A percentile compares a stretch with the other conserved stretches of the same genome.
Evolutionary conservation across 2,329 filamentous ascomycete species (phyloP).

Genomic region (Trichoderma sp.): DNA sequence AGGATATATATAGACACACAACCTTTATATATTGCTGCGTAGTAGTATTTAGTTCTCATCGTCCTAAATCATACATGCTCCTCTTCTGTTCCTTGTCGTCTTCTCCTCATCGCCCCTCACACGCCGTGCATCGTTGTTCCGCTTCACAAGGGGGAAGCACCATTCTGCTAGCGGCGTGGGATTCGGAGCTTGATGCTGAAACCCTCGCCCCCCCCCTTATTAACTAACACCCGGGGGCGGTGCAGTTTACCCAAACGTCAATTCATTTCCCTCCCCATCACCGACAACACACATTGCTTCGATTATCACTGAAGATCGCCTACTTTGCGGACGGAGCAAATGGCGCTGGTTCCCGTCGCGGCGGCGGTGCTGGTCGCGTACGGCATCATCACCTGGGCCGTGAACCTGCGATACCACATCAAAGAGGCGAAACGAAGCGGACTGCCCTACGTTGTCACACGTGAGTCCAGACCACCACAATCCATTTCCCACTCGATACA

Average conservation of each 20-base stretch:
- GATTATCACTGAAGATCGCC: no score
- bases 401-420: conserved; percentile 50
- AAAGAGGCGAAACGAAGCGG: conserved; percentile 53
- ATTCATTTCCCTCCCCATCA: no score
- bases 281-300: no score
- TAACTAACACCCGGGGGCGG: no score
- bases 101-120: background rate
- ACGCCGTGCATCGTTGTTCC: background rate
- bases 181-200: no score
- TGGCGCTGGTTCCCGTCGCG: conserved; percentile 43
- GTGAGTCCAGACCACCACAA: conserved; percentile 45
- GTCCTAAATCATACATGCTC: background rate
- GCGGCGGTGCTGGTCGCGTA: conserved; percentile 42
- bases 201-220: no score
- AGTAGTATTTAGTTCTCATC: background rate
- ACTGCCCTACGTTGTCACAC: conserved; percentile 55
- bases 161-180: background rate
- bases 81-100: background rate
- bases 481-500: no score
- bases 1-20: no score
- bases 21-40: no score
- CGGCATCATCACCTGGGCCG: conserved; percentile 37
- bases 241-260: no score
- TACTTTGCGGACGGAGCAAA: conserved; percentile 1
- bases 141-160: background rate